Conservation (phyloP, 352 stramenopile genomes). For the Blastocystis sp. region DNA sequence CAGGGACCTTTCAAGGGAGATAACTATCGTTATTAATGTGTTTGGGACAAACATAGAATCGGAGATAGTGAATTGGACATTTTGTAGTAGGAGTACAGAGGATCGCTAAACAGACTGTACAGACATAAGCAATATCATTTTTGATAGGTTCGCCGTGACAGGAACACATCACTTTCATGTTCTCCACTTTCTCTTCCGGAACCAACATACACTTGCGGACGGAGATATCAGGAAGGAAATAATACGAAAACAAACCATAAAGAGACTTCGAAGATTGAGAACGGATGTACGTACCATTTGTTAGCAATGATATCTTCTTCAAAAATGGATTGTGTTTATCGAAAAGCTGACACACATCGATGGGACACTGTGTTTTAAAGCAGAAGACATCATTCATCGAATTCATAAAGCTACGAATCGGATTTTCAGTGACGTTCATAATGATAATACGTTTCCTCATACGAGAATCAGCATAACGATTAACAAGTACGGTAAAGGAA, state of each 20-base stretch:
- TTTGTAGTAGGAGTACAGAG: not conserved
- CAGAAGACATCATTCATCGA: conserved; percentile 46
- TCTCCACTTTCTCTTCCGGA: not conserved
- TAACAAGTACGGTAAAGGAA: conserved; percentile 17
- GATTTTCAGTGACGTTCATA: conserved; percentile 42
- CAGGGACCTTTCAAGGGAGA: conserved; percentile 91
- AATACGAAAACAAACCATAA: conserved; percentile 27
- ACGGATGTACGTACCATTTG: conserved; percentile 9
- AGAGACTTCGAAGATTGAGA: conserved; percentile 22
- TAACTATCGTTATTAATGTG: conserved; percentile 90
- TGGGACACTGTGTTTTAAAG: conserved; percentile 1
- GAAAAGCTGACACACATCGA: conserved; percentile 41
- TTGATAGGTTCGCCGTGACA: conserved; percentile 55
- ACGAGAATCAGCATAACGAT: not conserved
- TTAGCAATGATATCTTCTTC: not conserved
- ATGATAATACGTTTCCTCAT: conserved; percentile 27
- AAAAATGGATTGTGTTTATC: conserved; percentile 39
- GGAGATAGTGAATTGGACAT: conserved; percentile 33
- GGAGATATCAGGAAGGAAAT: conserved; percentile 2
- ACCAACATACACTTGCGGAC: conserved; percentile 15
- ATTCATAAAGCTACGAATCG: conserved; percentile 45
- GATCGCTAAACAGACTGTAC: conserved; percentile 52
- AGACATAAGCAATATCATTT: conserved; percentile 48
- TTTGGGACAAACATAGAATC: conserved; percentile 33
- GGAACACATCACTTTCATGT: conserved; percentile 27